Conservation (phyloP, 805 yeast genomes). For the Candida incommunis region DNA sequence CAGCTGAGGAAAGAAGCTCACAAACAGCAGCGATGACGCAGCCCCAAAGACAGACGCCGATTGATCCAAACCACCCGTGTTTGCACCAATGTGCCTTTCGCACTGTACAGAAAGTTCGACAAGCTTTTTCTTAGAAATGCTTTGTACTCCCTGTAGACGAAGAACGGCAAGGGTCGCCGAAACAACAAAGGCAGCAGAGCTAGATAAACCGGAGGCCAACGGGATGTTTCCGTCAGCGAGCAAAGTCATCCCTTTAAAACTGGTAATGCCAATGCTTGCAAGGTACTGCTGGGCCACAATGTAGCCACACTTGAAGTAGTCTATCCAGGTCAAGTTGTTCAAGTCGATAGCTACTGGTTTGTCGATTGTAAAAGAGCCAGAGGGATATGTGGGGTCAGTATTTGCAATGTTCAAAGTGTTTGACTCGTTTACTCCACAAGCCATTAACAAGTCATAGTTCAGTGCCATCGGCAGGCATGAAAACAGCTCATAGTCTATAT, state of each 20-base stretch:
- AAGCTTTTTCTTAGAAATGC: conserved; percentile 35
- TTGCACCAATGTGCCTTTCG: conserved; percentile 61
- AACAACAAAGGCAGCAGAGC: conserved; percentile 61
- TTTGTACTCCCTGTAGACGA: conserved; percentile 32
- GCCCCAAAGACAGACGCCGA: conserved; percentile 57
- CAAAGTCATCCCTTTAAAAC: conserved; percentile 34
- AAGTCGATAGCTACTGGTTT: conserved; percentile 32
- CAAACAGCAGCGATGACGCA: conserved; percentile 39
- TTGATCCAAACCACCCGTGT: conserved; percentile 74
- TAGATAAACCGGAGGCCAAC: conserved; percentile 56
- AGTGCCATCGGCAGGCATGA: conserved; percentile 65
- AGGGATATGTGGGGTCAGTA: conserved; percentile 17
- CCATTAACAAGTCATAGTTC: conserved; percentile 46
- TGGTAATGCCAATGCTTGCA: conserved; percentile 19
- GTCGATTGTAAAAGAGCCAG: conserved; percentile 7
- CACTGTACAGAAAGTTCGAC: conserved; percentile 48
- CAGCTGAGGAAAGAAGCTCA: conserved; percentile 47
- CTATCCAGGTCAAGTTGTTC: conserved; percentile 43
- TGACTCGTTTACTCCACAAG: conserved; percentile 14
- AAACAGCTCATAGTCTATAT: conserved; percentile 54
- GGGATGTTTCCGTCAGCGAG: conserved; percentile 54
- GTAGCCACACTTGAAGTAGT: conserved; percentile 52
- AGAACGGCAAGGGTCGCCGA: conserved; percentile 46
- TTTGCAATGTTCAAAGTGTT: conserved; percentile 23
- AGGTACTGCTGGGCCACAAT: conserved; percentile 42